Percentiles rank a stretch among this genome's conserved stretches.
Conservation (phyloP, 2,329 filamentous ascomycete genomes). For the Colletotrichum costaricense region DNA sequence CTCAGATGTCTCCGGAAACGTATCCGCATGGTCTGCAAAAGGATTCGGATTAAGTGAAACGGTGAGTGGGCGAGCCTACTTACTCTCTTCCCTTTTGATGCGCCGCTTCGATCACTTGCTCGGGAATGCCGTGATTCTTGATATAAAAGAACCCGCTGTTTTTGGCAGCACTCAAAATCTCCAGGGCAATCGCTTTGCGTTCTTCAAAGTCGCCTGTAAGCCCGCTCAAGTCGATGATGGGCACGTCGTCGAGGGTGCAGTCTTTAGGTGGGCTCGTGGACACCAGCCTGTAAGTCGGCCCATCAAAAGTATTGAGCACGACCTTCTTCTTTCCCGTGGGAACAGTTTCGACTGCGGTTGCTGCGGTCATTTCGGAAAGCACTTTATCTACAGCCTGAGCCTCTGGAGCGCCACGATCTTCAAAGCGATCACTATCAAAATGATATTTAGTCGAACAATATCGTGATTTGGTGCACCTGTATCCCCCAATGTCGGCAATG, state of each 20-base stretch:
- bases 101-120: slow-evolving; percentile 42
- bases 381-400: background rate
- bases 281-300: slow-evolving; percentile 24
- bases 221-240: slow-evolving; percentile 54
- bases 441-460: background rate
- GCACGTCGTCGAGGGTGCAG: slow-evolving; percentile 55
- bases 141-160: slow-evolving; percentile 61
- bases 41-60: slow-evolving; percentile 35
- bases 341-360: background rate
- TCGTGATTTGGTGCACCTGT: background rate
- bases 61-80: slow-evolving; percentile 41
- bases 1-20: background rate
- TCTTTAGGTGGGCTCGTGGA: slow-evolving; percentile 46
- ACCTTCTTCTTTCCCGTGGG: slow-evolving; percentile 22
- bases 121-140: slow-evolving; percentile 54
- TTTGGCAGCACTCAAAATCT: slow-evolving; percentile 52
- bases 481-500: background rate
- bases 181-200: slow-evolving; percentile 49
- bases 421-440: background rate
- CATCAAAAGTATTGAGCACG: slow-evolving; percentile 23
- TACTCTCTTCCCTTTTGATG: slow-evolving; percentile 39
- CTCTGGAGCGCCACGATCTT: background rate
- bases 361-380: background rate
- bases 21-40: slow-evolving; percentile 32
- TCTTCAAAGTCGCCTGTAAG: slow-evolving; percentile 49